Base-by-base conservation (phyloP, 148 eudicot species). In the Tetragonia tetragonoides region DNA sequence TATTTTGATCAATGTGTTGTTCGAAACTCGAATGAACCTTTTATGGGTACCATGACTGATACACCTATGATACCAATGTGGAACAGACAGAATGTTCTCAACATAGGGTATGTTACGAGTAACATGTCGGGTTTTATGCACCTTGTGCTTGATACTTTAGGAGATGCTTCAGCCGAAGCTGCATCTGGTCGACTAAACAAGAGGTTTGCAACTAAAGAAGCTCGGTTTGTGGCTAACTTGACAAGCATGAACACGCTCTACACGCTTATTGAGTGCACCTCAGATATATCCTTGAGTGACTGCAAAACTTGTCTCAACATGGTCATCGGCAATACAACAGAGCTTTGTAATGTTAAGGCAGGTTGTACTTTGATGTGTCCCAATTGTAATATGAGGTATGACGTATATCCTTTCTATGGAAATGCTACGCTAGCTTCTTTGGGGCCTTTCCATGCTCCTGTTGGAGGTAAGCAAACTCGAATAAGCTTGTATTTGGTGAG, bases 331-430 rank as follows among this genome's bases (percentile, higher is more conserved):
- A 82, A 82, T 78, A 82, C 85, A 1, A 47, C 85, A 4, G 81
- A 75, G 81, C 72, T 82, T 16, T 82, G 85, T 21, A 82, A 82
- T 75, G 74, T 73, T 24, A 68, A 76, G 71, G 81, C 81, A n/a
- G 85, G 85, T 18, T 82, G 85, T 78, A 82, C 85, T 74, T 76
- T 82, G 79, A 82, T 82, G 85, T 78, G 81, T 78, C 85, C 85
- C 8, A 82, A 82, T 70, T 82, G 85, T 72, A 82, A 82, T 72
- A 68, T 82, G 70, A 51, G 85, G 56, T 82, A 82, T 42, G 85
- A 82, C 56, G 78, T 82, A 39, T 75, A 78, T 62, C 85, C 85
- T 28, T 82, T 82, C 60, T 78, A 78, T 64, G 85, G 85, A 53
- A 75, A 63, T 44, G 76, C 75, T 10, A 74, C 75, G 17, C 16